These are phyloP conservation scores for Gaeumannomyces tritici DNA, from an alignment of 2,329 filamentous ascomycete genomes.

Conservation along the genomic window DNA sequence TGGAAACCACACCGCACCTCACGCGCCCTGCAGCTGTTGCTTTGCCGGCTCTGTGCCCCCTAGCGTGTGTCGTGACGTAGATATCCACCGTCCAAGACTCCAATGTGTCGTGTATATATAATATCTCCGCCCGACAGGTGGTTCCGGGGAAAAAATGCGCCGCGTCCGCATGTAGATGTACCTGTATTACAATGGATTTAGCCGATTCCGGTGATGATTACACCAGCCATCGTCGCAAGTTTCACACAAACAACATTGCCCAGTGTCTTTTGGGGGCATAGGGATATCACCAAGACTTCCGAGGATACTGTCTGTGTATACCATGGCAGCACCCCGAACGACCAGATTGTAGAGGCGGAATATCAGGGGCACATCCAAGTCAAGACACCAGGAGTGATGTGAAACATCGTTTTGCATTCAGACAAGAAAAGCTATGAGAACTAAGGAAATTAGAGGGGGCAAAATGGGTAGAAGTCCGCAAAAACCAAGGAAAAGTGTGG, in stretches of 20 bases:
- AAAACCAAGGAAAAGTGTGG: neutral
- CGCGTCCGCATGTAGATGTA: neutral
- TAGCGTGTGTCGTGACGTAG: neutral
- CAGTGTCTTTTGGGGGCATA: too few species aligned
- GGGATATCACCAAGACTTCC: too few species aligned
- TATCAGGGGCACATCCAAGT: too few species aligned
- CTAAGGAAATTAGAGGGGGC: slow-evolving; percentile 3
- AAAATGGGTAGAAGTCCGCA: neutral
- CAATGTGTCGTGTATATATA: neutral
- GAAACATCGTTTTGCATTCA: slow-evolving; percentile 4
- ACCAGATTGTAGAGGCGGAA: too few species aligned
- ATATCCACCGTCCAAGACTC: neutral
- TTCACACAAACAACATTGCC: too few species aligned
- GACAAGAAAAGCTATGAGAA: slow-evolving; percentile 1
- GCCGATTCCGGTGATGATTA: neutral
- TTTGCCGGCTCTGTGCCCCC: too few species aligned
- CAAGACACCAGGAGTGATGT: neutral
- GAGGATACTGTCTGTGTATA: too few species aligned
- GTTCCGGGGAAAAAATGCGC: neutral
- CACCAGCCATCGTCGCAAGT: too few species aligned
- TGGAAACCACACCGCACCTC: too few species aligned
- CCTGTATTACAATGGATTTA: neutral
- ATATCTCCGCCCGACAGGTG: neutral
- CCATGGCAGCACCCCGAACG: too few species aligned
- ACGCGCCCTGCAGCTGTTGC: too few species aligned